Conservation (phyloP, 2,329 filamentous ascomycete genomes). For the Aspergillus latus region DNA sequence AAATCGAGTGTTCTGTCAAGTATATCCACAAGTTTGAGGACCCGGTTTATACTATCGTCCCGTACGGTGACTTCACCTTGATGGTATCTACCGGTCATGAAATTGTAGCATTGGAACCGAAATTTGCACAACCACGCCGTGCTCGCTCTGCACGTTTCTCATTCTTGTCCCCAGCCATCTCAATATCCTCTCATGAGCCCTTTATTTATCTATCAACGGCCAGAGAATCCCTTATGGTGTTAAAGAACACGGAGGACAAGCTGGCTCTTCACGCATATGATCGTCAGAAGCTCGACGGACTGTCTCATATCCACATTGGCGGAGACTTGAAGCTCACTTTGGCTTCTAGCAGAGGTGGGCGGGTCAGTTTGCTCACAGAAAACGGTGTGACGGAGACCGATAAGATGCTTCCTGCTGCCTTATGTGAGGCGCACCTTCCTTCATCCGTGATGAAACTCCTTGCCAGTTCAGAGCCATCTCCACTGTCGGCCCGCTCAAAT, state of each 20-base stretch:
- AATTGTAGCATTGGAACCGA: constrained; percentile 45
- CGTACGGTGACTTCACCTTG: constrained; percentile 45
- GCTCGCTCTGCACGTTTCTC: constrained; percentile 38
- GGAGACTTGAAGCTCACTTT: constrained; percentile 48
- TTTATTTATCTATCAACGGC: constrained; percentile 57
- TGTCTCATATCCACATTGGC: constrained; percentile 42
- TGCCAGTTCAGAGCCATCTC: constrained; percentile 18
- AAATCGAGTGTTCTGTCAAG: constrained; percentile 37
- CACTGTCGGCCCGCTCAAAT: constrained; percentile 28
- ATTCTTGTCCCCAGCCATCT: constrained; percentile 51
- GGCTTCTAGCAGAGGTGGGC: constrained; percentile 53
- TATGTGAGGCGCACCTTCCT: constrained; percentile 35
- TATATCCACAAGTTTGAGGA: constrained; percentile 37
- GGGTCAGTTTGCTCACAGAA: constrained; percentile 44
- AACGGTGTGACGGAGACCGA: constrained; percentile 25
- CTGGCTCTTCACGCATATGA: constrained; percentile 39
- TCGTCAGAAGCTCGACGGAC: constrained; percentile 30
- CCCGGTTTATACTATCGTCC: constrained; percentile 57
- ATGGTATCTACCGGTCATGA: constrained; percentile 49
- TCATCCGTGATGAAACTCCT: constrained; percentile 36
- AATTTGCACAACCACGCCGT: constrained; percentile 45
- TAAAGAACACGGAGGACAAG: constrained; percentile 41
- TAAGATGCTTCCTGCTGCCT: constrained; percentile 32
- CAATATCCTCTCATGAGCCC: constrained; percentile 48
- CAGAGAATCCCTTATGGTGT: constrained; percentile 54